Percentiles rank a stretch among this genome's conserved stretches.
phyloP scores from a whole-genome alignment of 345 rosid genomes.

The Acer negundo region DNA sequence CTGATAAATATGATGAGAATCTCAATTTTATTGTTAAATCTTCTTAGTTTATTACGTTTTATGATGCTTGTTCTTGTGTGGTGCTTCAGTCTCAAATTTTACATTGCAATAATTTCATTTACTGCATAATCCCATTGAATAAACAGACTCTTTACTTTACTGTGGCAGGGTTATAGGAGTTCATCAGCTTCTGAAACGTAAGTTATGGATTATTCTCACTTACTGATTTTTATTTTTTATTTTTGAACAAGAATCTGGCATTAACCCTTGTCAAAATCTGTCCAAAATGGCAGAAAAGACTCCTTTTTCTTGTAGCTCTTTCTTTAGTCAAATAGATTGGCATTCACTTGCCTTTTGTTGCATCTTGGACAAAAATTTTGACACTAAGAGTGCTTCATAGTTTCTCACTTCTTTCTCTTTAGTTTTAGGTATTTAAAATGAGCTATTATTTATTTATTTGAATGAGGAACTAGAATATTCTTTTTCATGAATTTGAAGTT shows the following conservation, averaged over 20 bases:
- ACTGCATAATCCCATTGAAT: background rate
- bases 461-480: background rate
- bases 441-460: background rate
- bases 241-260: background rate
- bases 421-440: background rate
- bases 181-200: constrained; percentile 89
- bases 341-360: background rate
- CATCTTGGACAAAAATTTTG: background rate
- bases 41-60: background rate
- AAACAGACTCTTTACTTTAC: constrained; percentile 24
- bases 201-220: constrained; percentile 31
- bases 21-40: constrained; percentile 1
- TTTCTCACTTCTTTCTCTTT: background rate
- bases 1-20: constrained; percentile 11
- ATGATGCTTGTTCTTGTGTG: constrained; percentile 10
- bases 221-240: background rate
- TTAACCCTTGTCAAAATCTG: background rate
- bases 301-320: background rate
- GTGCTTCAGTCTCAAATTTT: constrained; percentile 18
- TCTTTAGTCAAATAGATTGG: constrained; percentile 4
- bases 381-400: background rate
- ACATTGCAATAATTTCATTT: constrained; percentile 5
- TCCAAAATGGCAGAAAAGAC: background rate
- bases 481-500: background rate
- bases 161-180: constrained; percentile 88